phyloP scores from a whole-genome alignment of 345 rosid species.

The Eucalyptus polyanthemos region DNA sequence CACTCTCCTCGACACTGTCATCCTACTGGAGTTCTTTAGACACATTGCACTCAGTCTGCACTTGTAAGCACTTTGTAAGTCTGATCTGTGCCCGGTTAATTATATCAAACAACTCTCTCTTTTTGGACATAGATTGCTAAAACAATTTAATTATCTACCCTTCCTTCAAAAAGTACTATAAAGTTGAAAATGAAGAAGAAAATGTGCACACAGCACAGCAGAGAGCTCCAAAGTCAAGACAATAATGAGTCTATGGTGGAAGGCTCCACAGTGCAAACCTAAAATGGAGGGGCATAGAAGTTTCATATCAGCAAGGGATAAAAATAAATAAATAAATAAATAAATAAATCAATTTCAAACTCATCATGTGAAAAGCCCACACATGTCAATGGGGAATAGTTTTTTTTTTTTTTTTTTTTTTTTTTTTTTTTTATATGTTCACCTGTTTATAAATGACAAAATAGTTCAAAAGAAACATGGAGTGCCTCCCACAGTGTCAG shows the following conservation, averaged over 20 bases:
- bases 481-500: neutral
- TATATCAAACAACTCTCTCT: neutral
- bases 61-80: neutral
- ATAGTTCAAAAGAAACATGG: neutral
- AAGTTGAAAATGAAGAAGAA: neutral
- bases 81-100: neutral
- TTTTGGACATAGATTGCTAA: neutral
- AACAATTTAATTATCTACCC: neutral
- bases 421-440: neutral
- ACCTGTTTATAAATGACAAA: neutral
- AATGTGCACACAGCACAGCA: neutral
- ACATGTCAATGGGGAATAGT: neutral
- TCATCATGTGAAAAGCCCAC: neutral
- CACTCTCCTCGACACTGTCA: neutral
- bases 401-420: neutral
- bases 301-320: neutral
- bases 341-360: neutral
- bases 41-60: neutral
- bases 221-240: neutral
- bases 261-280: neutral
- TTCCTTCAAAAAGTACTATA: neutral
- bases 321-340: too few relatives aligned
- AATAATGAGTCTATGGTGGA: neutral
- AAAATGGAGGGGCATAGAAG: neutral
- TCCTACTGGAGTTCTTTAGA: neutral